Percentiles rank a stretch among this genome's conserved stretches.
Conservation (phyloP, 2,329 filamentous ascomycete genomes). For the Xylaria sp. region DNA sequence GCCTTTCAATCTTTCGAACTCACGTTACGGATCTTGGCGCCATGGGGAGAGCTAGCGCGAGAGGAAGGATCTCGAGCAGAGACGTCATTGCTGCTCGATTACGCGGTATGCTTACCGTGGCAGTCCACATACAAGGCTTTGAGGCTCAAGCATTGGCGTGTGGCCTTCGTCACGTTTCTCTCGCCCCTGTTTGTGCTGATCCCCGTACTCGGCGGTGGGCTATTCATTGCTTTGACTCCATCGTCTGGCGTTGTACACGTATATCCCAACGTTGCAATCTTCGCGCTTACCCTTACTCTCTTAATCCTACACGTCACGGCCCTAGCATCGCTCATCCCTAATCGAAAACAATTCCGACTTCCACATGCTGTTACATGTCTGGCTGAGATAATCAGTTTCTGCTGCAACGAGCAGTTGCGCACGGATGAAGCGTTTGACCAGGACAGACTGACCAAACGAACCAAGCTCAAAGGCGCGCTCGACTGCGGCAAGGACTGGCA, state of each 20-base stretch:
- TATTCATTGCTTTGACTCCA: slow-evolving; percentile 79
- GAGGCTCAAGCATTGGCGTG: slow-evolving; percentile 71
- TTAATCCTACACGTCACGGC: slow-evolving; percentile 76
- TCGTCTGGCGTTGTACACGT: slow-evolving; percentile 66
- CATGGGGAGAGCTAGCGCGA: slow-evolving; percentile 72
- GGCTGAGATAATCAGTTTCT: slow-evolving; percentile 81
- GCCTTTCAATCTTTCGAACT: slow-evolving; percentile 74
- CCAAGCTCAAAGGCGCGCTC: slow-evolving; percentile 75
- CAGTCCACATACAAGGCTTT: slow-evolving; percentile 68
- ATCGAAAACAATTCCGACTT: slow-evolving; percentile 70
- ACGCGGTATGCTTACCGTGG: slow-evolving; percentile 73
- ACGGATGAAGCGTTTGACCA: slow-evolving; percentile 78
- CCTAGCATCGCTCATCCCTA: slow-evolving; percentile 70
- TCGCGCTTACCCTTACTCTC: slow-evolving; percentile 77
- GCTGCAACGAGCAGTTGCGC: slow-evolving; percentile 77
- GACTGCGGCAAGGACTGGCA: slow-evolving; percentile 62
- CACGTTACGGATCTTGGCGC: slow-evolving; percentile 72
- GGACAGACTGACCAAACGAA: slow-evolving; percentile 65
- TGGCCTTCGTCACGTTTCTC: slow-evolving; percentile 70
- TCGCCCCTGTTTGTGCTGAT: slow-evolving; percentile 69
- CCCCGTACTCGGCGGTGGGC: slow-evolving; percentile 74
- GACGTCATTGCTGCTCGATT: slow-evolving; percentile 75
- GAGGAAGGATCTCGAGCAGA: slow-evolving; percentile 70
- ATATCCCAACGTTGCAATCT: slow-evolving; percentile 78
- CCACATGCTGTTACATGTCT: slow-evolving; percentile 79